phyloP scores from a whole-genome alignment of 2,329 filamentous ascomycete genomes.

The Stachybotrys elegans region DNA sequence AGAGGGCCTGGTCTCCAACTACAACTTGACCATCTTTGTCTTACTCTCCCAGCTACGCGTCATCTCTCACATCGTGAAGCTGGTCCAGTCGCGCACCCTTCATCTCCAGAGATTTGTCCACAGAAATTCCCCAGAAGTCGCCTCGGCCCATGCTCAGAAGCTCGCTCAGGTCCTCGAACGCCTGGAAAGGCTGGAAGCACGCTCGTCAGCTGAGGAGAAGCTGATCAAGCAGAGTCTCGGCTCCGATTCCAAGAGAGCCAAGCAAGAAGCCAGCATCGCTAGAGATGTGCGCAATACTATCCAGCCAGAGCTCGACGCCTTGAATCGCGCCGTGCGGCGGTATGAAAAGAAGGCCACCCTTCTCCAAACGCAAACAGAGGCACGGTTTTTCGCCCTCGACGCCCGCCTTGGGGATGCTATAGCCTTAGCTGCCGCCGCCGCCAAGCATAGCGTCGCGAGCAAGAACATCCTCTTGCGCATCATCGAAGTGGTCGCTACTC shows the following conservation, averaged over 20 bases:
- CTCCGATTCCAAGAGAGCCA: conserved; percentile 26
- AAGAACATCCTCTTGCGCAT: conserved; percentile 31
- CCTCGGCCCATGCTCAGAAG: conserved; percentile 29
- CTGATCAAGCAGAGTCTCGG: conserved; percentile 20
- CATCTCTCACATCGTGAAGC: conserved; percentile 72
- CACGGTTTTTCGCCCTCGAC: conserved; percentile 68
- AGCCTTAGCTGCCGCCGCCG: conserved; percentile 72
- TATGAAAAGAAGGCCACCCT: conserved; percentile 86
- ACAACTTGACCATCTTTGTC: conserved; percentile 87
- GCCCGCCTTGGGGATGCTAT: conserved; percentile 70
- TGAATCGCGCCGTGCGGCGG: conserved; percentile 81
- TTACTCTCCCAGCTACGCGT: conserved; percentile 83
- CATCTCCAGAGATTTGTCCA: conserved; percentile 73
- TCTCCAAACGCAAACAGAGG: conserved; percentile 70
- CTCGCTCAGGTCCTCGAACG: conserved; percentile 57
- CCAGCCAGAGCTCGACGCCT: conserved; percentile 78
- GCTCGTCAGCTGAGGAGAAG: conserved; percentile 24
- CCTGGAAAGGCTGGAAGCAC: conserved; percentile 64
- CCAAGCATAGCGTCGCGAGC: conserved; percentile 40
- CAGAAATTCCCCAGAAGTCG: conserved; percentile 37
- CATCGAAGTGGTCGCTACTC: conserved; percentile 27
- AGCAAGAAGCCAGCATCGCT: conserved; percentile 38
- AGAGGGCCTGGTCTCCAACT: conserved; percentile 84
- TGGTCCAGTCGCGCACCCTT: conserved; percentile 73
- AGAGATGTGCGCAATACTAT: conserved; percentile 60